Evolutionary conservation across 352 stramenopile genomes (phyloP).

Genomic region (Aphanomyces astaci): DNA sequence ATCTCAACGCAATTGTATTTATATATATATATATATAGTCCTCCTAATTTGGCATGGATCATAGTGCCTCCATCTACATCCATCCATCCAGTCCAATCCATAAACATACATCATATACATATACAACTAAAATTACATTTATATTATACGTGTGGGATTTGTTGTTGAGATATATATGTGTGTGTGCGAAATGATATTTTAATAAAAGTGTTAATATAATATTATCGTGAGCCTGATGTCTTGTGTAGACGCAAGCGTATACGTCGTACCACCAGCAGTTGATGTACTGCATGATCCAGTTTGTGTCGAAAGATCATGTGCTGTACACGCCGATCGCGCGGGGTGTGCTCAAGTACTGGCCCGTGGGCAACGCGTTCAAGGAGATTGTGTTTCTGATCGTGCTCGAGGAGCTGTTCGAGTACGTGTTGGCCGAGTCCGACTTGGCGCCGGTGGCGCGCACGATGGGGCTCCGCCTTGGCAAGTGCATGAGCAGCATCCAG

Average conservation of each 20-base stretch:
- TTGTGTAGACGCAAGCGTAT: conserved; percentile 56
- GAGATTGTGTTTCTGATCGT: conserved; percentile 85
- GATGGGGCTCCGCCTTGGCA: conserved; percentile 52
- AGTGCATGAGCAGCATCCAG: conserved; percentile 75
- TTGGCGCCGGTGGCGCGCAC: conserved; percentile 56
- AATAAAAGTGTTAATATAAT: too few relatives aligned
- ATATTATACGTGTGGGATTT: too few relatives aligned
- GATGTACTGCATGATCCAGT: conserved; percentile 86
- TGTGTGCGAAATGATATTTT: too few relatives aligned
- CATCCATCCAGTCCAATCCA: too few relatives aligned
- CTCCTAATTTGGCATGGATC: too few relatives aligned
- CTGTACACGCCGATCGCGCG: conserved; percentile 77
- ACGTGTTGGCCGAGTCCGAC: conserved; percentile 70
- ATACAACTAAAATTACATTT: too few relatives aligned
- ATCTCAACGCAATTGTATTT: too few relatives aligned
- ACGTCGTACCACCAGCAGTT: conserved; percentile 84
- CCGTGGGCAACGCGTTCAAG: conserved; percentile 81
- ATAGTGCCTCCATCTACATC: too few relatives aligned
- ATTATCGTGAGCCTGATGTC: too few relatives aligned
- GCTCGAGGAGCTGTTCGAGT: conserved; percentile 83
- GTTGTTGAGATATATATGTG: too few relatives aligned
- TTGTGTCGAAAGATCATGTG: conserved; percentile 81
- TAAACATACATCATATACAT: too few relatives aligned
- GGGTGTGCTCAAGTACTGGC: conserved; percentile 77
- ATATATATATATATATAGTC: too few relatives aligned